Conservation (phyloP, 2,329 filamentous ascomycete species). For the Tolypocladium cylindrosporum region DNA sequence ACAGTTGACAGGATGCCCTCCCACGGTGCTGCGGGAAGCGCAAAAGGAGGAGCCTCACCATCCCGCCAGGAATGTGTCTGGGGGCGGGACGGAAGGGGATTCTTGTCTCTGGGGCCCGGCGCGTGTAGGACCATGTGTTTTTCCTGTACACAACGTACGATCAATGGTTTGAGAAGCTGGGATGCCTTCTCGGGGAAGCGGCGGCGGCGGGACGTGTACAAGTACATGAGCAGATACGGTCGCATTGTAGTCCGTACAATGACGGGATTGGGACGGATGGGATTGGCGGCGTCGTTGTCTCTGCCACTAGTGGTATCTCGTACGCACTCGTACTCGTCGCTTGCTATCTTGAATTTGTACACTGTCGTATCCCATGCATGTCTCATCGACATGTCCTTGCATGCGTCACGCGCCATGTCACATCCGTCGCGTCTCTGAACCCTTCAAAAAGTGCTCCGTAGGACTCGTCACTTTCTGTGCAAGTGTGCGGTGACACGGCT, state of each 20-base stretch:
- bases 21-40: neutral
- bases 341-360: neutral
- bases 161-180: neutral
- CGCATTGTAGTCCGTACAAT: neutral
- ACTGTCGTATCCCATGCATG: neutral
- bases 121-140: neutral
- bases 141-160: neutral
- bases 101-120: neutral
- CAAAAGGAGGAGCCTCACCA: neutral
- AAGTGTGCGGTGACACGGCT: neutral
- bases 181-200: neutral
- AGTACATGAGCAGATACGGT: too few relatives aligned
- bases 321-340: neutral
- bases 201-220: too few relatives aligned
- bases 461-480: neutral
- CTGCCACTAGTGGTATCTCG: neutral
- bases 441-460: neutral
- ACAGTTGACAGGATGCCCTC: neutral
- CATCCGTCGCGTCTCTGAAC: neutral
- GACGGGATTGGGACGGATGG: neutral
- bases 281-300: neutral
- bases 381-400: neutral
- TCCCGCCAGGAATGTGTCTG: neutral
- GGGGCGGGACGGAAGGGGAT: neutral
- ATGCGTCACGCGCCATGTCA: neutral